These are phyloP conservation scores for Diplodia sapinea DNA, from an alignment of 2,329 filamentous ascomycete species.

Conservation along the genomic window DNA sequence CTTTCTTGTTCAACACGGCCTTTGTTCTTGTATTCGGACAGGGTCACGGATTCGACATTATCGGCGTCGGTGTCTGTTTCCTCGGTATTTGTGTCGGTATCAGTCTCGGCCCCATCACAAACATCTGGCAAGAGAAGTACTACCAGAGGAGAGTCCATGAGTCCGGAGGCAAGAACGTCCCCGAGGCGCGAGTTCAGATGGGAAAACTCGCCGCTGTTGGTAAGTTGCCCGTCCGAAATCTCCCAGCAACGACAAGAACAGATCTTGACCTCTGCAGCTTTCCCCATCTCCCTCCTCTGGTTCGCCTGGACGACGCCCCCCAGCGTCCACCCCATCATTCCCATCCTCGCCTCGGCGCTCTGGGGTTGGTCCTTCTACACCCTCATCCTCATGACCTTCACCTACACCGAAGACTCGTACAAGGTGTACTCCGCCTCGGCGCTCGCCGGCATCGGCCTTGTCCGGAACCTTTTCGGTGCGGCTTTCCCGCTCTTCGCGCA, in stretches of 20 bases:
- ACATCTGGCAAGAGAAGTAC: constrained; percentile 53
- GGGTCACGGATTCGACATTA: constrained; percentile 51
- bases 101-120: constrained; percentile 51
- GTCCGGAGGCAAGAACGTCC: constrained; percentile 44
- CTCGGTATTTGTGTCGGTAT: constrained; percentile 51
- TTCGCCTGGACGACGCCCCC: constrained; percentile 32
- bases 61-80: constrained; percentile 51
- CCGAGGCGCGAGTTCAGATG: constrained; percentile 52
- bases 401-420: constrained; percentile 58
- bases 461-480: constrained; percentile 48
- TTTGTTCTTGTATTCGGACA: constrained; percentile 57
- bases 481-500: constrained; percentile 44
- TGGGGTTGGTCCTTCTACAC: constrained; percentile 60
- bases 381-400: constrained; percentile 57
- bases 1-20: constrained; percentile 58
- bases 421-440: constrained; percentile 52
- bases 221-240: constrained; percentile 34
- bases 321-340: constrained; percentile 48
- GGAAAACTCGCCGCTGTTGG: constrained; percentile 50
- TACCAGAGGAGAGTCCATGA: constrained; percentile 47
- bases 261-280: constrained; percentile 25
- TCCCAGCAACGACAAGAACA: too few species aligned
- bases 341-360: constrained; percentile 56
- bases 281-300: constrained; percentile 37
- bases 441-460: constrained; percentile 50